phyloP scores from a whole-genome alignment of 257 asterid species.

The Handroanthus guayacan region DNA sequence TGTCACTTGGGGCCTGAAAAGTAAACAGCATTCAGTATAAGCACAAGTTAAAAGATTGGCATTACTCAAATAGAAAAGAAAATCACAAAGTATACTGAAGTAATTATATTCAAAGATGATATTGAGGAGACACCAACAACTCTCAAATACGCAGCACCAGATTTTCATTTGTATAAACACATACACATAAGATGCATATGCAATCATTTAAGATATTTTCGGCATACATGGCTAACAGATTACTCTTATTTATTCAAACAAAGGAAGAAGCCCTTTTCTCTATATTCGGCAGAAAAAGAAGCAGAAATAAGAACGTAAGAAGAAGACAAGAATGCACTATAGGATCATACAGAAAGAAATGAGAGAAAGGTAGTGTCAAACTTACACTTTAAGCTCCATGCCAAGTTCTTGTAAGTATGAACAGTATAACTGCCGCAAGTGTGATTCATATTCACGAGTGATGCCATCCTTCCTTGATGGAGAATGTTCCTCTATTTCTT shows the following conservation, averaged over 20 bases:
- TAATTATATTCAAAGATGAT: not conserved
- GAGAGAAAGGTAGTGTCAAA: constrained; percentile 28
- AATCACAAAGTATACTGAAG: constrained; percentile 1
- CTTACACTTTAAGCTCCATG: constrained; percentile 68
- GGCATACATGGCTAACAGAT: too few species aligned
- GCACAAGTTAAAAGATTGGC: not conserved
- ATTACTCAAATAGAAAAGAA: constrained; percentile 1
- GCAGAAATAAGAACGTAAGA: not conserved
- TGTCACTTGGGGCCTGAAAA: constrained; percentile 67
- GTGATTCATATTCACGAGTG: constrained; percentile 48
- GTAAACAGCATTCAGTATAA: constrained; percentile 35
- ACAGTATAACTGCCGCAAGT: constrained; percentile 55
- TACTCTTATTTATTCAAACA: constrained; percentile 3
- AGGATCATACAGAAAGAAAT: constrained; percentile 10
- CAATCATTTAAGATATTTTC: too few species aligned
- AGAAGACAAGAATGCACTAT: not conserved
- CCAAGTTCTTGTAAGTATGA: constrained; percentile 64
- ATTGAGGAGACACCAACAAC: not conserved
- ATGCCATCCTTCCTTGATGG: constrained; percentile 75
- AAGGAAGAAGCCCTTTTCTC: constrained; percentile 5
- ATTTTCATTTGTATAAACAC: not conserved
- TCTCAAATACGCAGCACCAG: not conserved
- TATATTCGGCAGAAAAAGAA: not conserved
- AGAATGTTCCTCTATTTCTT: constrained; percentile 59
- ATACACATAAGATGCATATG: not conserved